A percentile compares a stretch with the other conserved stretches of the same genome.
Conservation (phyloP, 257 asterid genomes). For the Prunella vulgaris region DNA sequence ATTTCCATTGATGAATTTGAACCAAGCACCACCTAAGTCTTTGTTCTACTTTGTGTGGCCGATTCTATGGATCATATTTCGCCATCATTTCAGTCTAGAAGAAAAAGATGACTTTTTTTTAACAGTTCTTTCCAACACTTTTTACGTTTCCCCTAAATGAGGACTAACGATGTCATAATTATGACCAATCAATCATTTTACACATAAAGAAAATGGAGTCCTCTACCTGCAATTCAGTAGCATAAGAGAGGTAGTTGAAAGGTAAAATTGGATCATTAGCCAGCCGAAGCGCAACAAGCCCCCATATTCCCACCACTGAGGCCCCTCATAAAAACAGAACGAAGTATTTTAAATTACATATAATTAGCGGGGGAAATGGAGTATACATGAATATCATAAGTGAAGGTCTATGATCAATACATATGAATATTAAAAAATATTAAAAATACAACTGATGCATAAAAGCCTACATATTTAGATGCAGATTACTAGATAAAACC, state of each 20-base stretch:
- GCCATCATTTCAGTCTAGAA: neutral
- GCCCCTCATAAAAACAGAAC: neutral
- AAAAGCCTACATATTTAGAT: neutral
- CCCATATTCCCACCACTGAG: conserved; percentile 85
- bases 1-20: neutral
- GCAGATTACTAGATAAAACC: neutral
- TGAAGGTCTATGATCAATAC: neutral
- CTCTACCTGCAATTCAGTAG: conserved; percentile 65
- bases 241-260: conserved; percentile 76
- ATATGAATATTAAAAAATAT: neutral
- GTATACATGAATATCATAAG: neutral
- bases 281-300: conserved; percentile 79
- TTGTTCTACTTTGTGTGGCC: neutral
- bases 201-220: neutral
- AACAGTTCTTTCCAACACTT: neutral
- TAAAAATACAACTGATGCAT: neutral
- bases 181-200: neutral
- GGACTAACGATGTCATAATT: too few relatives aligned
- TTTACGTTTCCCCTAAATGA: neutral
- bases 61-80: neutral
- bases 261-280: conserved; percentile 83
- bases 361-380: neutral
- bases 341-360: neutral
- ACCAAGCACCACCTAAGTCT: neutral
- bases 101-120: neutral